phyloP scores from a whole-genome alignment of 2,329 filamentous ascomycete species.

The Fusarium verrucosum region DNA sequence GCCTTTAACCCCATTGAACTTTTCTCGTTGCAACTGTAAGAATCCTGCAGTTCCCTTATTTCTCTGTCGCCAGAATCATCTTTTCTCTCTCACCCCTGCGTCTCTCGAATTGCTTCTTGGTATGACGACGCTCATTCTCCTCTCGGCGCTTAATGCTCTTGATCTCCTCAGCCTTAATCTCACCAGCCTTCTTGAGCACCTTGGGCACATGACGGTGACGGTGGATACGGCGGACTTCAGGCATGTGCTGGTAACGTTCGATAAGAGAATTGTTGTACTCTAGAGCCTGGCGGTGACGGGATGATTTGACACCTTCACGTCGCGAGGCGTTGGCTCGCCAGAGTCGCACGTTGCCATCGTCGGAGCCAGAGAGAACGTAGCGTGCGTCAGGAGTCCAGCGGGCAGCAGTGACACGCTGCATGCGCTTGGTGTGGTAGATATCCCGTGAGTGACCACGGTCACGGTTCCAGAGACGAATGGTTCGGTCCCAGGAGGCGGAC shows the following conservation, averaged over 20 bases:
- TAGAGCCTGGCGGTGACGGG: conserved; percentile 83
- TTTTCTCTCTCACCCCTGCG: conserved; percentile 87
- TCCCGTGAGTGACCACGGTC: conserved; percentile 86
- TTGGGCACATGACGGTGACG: conserved; percentile 91
- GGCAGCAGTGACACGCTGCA: conserved; percentile 91
- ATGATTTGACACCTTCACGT: conserved; percentile 84
- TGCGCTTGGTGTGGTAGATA: conserved; percentile 96
- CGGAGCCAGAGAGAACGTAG: conserved; percentile 89
- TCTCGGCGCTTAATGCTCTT: conserved; percentile 87
- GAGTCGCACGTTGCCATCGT: conserved; percentile 87
- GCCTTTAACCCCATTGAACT: conserved; percentile 32
- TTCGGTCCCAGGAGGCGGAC: conserved; percentile 85
- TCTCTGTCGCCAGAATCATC: conserved; percentile 78
- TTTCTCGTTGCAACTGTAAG: conserved; percentile 15
- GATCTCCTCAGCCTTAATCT: conserved; percentile 93
- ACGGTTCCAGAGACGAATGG: conserved; percentile 84
- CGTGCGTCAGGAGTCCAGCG: conserved; percentile 89
- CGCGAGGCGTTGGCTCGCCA: conserved; percentile 90
- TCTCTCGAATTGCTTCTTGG: conserved; percentile 80
- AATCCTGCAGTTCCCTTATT: conserved; percentile 50
- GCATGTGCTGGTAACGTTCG: conserved; percentile 91
- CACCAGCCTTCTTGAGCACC: conserved; percentile 92
- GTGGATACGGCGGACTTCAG: conserved; percentile 89
- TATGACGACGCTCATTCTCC: conserved; percentile 94
- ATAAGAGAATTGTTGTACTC: conserved; percentile 91